A percentile compares a stretch with the other conserved stretches of the same genome.
These are phyloP conservation scores for Cyclotella kingstonii DNA, from an alignment of 108 stramenopile species.

Conservation along the genomic window DNA sequence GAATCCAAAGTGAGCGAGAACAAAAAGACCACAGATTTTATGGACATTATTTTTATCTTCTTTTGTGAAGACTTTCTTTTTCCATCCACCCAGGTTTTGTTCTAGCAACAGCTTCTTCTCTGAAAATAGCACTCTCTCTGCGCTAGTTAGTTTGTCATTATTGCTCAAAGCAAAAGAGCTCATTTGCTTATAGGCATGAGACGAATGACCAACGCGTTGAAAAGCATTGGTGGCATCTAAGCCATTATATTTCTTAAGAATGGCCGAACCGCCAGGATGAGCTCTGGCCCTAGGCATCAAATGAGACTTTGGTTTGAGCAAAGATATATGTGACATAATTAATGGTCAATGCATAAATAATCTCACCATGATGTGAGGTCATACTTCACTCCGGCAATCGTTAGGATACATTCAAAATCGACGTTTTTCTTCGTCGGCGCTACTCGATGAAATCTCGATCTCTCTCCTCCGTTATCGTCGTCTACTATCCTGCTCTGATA, in stretches of 20 bases:
- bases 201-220: constrained; percentile 55
- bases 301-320: not conserved
- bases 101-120: not conserved
- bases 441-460: constrained; percentile 23
- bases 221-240: constrained; percentile 64
- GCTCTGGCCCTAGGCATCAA: constrained; percentile 49
- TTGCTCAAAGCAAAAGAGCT: constrained; percentile 38
- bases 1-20: constrained; percentile 47
- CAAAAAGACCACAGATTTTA: constrained; percentile 58
- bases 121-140: not conserved
- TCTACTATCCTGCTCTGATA: not conserved
- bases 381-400: constrained; percentile 13
- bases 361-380: constrained; percentile 28
- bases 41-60: constrained; percentile 68
- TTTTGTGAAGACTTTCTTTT: constrained; percentile 55
- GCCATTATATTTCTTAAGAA: constrained; percentile 53
- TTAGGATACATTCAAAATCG: constrained; percentile 17
- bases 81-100: constrained; percentile 1
- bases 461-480: constrained; percentile 3
- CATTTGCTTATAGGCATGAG: constrained; percentile 46
- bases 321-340: not conserved
- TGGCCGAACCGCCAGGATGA: constrained; percentile 58
- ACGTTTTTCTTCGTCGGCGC: constrained; percentile 12
- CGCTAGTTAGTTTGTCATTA: not conserved
- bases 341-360: not conserved